Evolutionary conservation across 148 eudicot genomes (phyloP), one percentile per base, ranked within the genome.

Genomic region (Rhododendron ovatum): DNA sequence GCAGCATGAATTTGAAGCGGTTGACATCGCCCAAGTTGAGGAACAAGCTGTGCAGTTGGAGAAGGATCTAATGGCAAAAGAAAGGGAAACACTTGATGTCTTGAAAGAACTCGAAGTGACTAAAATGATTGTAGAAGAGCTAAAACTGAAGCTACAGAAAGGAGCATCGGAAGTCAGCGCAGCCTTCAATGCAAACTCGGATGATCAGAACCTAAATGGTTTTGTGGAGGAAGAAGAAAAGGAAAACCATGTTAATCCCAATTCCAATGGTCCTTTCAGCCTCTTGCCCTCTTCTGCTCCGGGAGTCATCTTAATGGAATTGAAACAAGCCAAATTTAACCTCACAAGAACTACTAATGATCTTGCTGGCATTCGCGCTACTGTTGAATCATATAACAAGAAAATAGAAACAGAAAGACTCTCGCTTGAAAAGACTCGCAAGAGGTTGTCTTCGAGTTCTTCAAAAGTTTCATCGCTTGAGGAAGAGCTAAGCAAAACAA

Each of bases 281-380:
- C 74, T 71, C 28, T 41, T 86, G 75, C 91, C 92, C 59, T 90
- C 96, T 28, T 87, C 94, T 53, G 85, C 94, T 61, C 96, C 98
- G 3, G 95, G 92, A 17, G 85, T 89, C 84, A 93, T 95, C 80
- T 87, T 97, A 50, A 77, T 91, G 89, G 99, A 98, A 82, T 87
- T 95, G 82, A 91, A 94, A 78, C 96, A 94, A 88, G 99, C 99
- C 41, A 95, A 98, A 88, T 59, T 94, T 87, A 98, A 98, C 92
- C 93, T 98, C 78, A 90, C 92, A 4, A 93, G 90, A 86, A 98
- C 98, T 5, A 94, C 98, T 3, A 88, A 65, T 82, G 96, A 94
- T 87, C 94, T 98, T 24, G 95, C 95, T 59, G 96, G 90, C 20
- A 98, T 98, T 77, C 92, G 98, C 78, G 91, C 94, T 4, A 93